Evolutionary conservation across 179 eudicot genomes (phyloP), one percentile per base, ranked within the genome.

Genomic region (Amaranthus tricolor): DNA sequence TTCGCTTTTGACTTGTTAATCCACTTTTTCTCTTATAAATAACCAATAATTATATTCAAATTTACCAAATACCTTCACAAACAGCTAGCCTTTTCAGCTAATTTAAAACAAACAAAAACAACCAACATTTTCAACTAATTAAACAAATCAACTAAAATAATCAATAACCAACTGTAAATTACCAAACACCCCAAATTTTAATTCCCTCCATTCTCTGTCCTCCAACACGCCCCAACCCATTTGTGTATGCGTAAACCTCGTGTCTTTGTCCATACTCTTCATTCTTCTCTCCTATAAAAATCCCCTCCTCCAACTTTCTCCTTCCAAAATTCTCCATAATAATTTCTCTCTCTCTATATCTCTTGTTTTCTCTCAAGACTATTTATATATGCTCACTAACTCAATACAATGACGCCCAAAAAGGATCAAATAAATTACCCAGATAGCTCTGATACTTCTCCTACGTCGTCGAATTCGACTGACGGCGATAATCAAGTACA

Each of bases 231-330:
- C 47, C 49, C 72, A 49, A 20, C 14, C 31, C 72, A 11, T 21
- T 47, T 55, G 17, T 69, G 53, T 51, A 69, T 59, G 72, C 72
- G 48, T 69, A 69, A 54, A 69, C 61, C 72, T 53, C 72, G 75
- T 70, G 76, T 75, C 72, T 75, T 75, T 79, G 79, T 75, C 76
- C 68, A 75, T 58, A 79, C 79, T 74, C 78, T 60, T 76, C 74
- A 69, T 52, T 21, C 55, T 61, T 19, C 64, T 50, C 75, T 16
- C 72, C 77, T 73, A 77, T 77, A 81, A 15, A 81, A 72, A 5
- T 71, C 80, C 78, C n/a, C 14, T 40, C 62, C 51, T 5, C 45
- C 7, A 53, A 5, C 47, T 48, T 47, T 52, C 68, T 49, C 62
- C 48, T 55, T 62, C 70, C 45, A 52, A 49, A 66, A 31, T 44